Percentiles rank a stretch among this genome's conserved stretches.
Evolutionary conservation across 768 basidiomycete species (phyloP).

Genomic region (Lactarius sanguifluus): DNA sequence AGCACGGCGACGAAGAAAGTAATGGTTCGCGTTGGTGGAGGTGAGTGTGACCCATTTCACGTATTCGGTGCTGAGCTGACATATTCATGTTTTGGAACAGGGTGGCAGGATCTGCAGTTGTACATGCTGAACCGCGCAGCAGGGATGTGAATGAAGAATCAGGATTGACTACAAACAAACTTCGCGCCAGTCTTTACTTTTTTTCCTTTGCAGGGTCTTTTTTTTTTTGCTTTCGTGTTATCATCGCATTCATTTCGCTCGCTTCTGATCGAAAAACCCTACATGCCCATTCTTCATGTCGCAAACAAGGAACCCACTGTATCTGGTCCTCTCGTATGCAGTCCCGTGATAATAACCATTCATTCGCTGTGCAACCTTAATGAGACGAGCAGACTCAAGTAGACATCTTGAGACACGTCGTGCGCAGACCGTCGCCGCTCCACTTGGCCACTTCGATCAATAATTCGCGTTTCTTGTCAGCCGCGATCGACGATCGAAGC

Average conservation of each 20-base stretch:
- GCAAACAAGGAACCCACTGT: conserved; percentile 23
- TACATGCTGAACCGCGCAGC: conserved; percentile 78
- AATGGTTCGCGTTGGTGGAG: conserved; percentile 88
- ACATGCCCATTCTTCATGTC: conserved; percentile 19
- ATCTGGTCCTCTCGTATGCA: conserved; percentile 21
- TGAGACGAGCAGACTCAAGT: neutral
- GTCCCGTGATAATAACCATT: conserved; percentile 22
- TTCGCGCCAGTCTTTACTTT: conserved; percentile 22
- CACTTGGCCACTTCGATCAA: conserved; percentile 78
- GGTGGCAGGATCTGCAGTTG: conserved; percentile 78
- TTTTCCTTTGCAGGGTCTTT: neutral
- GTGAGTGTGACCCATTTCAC: conserved; percentile 32
- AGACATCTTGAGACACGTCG: conserved; percentile 78
- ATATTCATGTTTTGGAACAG: conserved; percentile 40
- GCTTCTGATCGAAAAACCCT: conserved; percentile 7
- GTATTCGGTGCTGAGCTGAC: conserved; percentile 4
- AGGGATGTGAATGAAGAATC: conserved; percentile 45
- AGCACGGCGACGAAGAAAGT: conserved; percentile 71
- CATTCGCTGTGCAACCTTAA: conserved; percentile 14
- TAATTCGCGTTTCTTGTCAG: conserved; percentile 74
- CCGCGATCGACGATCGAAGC: conserved; percentile 66
- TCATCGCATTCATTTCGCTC: conserved; percentile 26
- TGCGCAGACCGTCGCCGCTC: conserved; percentile 81
- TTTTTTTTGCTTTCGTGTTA: conserved; percentile 25
- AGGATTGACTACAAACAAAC: conserved; percentile 5